Evolutionary conservation across 176 grass and related monocot species (phyloP).

Genomic region (Lolium rigidum): DNA sequence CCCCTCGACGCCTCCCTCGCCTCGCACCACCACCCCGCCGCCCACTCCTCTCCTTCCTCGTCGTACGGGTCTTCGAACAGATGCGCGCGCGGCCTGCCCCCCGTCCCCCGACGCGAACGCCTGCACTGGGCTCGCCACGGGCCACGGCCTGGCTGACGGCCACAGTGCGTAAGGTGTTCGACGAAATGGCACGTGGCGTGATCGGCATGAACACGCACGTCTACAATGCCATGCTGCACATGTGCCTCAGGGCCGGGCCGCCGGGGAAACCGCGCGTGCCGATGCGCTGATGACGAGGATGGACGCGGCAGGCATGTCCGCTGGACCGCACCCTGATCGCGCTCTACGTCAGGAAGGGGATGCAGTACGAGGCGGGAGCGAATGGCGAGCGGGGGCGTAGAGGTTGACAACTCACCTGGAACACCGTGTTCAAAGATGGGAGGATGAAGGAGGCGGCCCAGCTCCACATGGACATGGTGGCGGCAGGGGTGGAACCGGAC

Average conservation of each 20-base stretch:
- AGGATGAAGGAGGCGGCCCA: slow-evolving; percentile 68
- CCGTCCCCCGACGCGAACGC: slow-evolving; percentile 56
- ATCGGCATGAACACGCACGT: slow-evolving; percentile 67
- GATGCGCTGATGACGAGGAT: too few species aligned
- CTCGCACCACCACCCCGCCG: slow-evolving; percentile 36
- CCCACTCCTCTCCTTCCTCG: slow-evolving; percentile 7
- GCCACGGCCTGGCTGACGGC: slow-evolving; percentile 67
- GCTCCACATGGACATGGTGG: slow-evolving; percentile 59
- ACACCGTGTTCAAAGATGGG: slow-evolving; percentile 75
- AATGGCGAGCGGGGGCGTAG: slow-evolving; percentile 66
- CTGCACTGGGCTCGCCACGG: slow-evolving; percentile 60
- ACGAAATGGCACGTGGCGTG: slow-evolving; percentile 50
- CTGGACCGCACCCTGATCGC: too few species aligned
- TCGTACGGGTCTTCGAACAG: slow-evolving; percentile 43
- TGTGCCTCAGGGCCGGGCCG: slow-evolving; percentile 70
- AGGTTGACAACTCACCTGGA: slow-evolving; percentile 71
- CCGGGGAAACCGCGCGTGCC: too few species aligned
- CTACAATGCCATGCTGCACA: slow-evolving; percentile 87
- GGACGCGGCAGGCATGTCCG: too few species aligned
- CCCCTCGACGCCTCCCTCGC: neutral
- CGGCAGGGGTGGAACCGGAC: slow-evolving; percentile 35
- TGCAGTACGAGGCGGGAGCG: slow-evolving; percentile 87
- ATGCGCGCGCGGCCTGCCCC: slow-evolving; percentile 39
- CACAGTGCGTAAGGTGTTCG: slow-evolving; percentile 73
- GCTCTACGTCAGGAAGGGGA: slow-evolving; percentile 59